Evolutionary conservation across 257 asterid genomes (phyloP), one percentile per base, ranked within the genome.

Genomic region (Osmanthus fragrans): DNA sequence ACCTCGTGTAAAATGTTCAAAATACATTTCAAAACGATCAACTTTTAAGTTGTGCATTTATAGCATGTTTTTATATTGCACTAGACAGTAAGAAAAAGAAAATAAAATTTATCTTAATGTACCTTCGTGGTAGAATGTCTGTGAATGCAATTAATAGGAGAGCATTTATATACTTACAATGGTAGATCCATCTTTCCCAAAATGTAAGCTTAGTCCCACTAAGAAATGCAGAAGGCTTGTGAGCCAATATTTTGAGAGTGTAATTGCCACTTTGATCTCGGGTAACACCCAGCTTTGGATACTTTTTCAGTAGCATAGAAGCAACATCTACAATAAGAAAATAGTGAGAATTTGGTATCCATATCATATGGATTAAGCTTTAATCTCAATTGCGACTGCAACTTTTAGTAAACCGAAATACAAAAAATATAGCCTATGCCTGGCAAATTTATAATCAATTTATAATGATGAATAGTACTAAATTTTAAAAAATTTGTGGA

Each of bases 221-320:
- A 25, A 71, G 88, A 54, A 86, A 86, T 63, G 90, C 85, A 74
- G 87, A 82, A 60, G 90, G 86, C 77, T 82, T 86, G 34, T 80
- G 83, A 80, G 88, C 81, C 79, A 80, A 80, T 63, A 86, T 73
- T 69, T n/a, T 72, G 54, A 86, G 85, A 34, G 88, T 70, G 56
- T 80, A 76, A 69, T 75, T 65, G n/a, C 86, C 88, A 34, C 19
- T 39, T 0, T 80, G 78, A 80, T 87, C 87, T 1, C 74, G 84
- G 56, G 40, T 82, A 0, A 84, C 80, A 2, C 85, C 88, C 37
- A 84, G 79, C 67, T 78, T 71, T 56, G 88, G 88, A 66, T 80
- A 80, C 23, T 3, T 67, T 78, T 32, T 78, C 33, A 87, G 27
- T n/a, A 87, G 80, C 82, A 25, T 33, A 36, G 78, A 80, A 30